Conservation (phyloP, 2,329 filamentous ascomycete genomes). For the Apiospora hydei region DNA sequence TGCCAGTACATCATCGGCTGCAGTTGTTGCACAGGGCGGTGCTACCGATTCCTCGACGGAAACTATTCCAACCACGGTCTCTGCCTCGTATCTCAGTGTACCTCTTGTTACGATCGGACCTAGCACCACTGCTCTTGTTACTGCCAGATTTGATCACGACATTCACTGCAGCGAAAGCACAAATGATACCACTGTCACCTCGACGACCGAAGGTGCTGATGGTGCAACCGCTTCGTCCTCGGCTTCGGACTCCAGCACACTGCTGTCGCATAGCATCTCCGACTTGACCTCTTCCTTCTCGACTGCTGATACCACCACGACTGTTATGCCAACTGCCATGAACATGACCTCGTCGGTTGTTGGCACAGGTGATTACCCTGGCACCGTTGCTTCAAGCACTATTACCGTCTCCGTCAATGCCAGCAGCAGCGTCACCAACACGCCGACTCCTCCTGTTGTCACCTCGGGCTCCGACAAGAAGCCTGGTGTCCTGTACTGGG, state of each 20-base stretch:
- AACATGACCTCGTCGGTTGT: constrained; percentile 17
- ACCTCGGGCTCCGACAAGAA: constrained; percentile 26
- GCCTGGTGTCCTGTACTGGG: constrained; percentile 26
- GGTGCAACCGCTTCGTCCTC: not conserved
- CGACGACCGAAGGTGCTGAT: constrained; percentile 9
- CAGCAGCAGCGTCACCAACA: constrained; percentile 2
- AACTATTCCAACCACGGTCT: not conserved
- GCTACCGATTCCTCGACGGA: not conserved
- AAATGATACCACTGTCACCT: not conserved
- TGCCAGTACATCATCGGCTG: constrained; percentile 4
- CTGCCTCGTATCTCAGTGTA: not conserved
- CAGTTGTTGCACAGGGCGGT: constrained; percentile 8
- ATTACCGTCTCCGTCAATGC: constrained; percentile 14
- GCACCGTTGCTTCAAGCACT: constrained; percentile 22
- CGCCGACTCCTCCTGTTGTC: constrained; percentile 17
- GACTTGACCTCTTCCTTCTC: constrained; percentile 17
- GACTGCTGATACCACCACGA: not conserved
- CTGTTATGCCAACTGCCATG: constrained; percentile 1
- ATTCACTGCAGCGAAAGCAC: not conserved
- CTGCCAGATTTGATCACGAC: not conserved
- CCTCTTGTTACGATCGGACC: constrained; percentile 13
- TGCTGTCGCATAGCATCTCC: constrained; percentile 11
- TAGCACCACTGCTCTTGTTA: constrained; percentile 17
- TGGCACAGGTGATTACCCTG: constrained; percentile 10
- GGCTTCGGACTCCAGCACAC: not conserved